Percentiles rank a stretch among this genome's conserved stretches.
Evolutionary conservation across 208 protist species (phyloP).

Genomic region (Acanthamoeba divionensis): DNA sequence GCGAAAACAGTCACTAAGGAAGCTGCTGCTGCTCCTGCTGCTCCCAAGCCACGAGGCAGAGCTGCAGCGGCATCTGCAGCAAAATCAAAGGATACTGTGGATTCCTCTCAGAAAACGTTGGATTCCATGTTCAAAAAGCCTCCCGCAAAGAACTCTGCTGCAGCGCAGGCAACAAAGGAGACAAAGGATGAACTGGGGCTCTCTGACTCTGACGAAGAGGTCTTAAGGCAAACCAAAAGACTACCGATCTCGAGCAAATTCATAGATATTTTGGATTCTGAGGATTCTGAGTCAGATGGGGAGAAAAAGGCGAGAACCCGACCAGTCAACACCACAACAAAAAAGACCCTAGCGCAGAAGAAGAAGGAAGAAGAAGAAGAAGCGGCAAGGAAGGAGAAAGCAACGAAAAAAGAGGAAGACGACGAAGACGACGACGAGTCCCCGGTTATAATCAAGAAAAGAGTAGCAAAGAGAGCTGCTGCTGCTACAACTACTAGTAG

Average conservation of each 20-base stretch:
- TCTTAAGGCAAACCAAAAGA: background rate
- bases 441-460: background rate
- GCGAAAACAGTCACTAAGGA: background rate
- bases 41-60: background rate
- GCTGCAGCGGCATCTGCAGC: too few relatives aligned
- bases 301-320: background rate
- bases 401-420: background rate
- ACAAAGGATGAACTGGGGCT: background rate
- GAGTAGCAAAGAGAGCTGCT: background rate
- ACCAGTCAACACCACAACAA: background rate
- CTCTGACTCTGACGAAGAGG: slow-evolving; percentile 11
- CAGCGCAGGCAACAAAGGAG: background rate
- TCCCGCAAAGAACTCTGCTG: background rate
- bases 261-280: background rate
- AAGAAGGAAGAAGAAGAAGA: background rate
- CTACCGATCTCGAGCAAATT: background rate
- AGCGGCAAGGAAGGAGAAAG: background rate
- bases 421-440: background rate
- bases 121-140: slow-evolving; percentile 48
- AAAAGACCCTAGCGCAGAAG: background rate
- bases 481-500: too few relatives aligned
- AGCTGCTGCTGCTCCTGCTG: background rate
- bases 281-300: background rate
- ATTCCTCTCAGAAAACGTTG: background rate
- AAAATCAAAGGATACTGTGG: background rate